Conservation (phyloP, 2,329 filamentous ascomycete genomes). For the Cladosporium cucumerinum region DNA sequence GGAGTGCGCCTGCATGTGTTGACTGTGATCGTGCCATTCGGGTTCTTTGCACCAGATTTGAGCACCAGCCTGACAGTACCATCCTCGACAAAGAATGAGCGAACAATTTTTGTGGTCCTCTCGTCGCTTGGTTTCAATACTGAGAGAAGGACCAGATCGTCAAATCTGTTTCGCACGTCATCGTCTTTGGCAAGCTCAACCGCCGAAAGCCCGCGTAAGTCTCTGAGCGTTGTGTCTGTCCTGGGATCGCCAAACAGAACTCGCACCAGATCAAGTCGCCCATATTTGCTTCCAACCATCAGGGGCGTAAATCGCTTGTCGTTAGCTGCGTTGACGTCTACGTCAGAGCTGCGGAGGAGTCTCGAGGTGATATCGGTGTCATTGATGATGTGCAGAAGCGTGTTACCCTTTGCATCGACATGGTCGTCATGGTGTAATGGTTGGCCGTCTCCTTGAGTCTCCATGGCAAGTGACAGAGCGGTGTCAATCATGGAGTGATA, state of each 20-base stretch:
- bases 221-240: conserved; percentile 79
- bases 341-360: conserved; percentile 80
- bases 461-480: conserved; percentile 70
- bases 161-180: conserved; percentile 92
- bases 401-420: conserved; percentile 89
- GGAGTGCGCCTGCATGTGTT: conserved; percentile 89
- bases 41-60: conserved; percentile 87
- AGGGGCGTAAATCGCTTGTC: conserved; percentile 92
- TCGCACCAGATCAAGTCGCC: conserved; percentile 87
- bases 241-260: conserved; percentile 82
- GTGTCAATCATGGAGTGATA: conserved; percentile 85
- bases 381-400: conserved; percentile 90
- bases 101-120: conserved; percentile 85
- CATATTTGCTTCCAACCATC: conserved; percentile 99
- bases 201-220: conserved; percentile 83
- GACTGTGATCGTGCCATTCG: conserved; percentile 79
- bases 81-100: conserved; percentile 96
- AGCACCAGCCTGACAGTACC: conserved; percentile 87
- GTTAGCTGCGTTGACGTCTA: conserved; percentile 94
- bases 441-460: conserved; percentile 70
- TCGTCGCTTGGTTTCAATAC: conserved; percentile 68
- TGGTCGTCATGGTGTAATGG: conserved; percentile 91
- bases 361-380: conserved; percentile 72
- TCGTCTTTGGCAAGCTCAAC: conserved; percentile 97
- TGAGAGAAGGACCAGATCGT: conserved; percentile 84